phyloP scores from a whole-genome alignment of 75 land plant genomes.

The Cunninghamia lanceolata region DNA sequence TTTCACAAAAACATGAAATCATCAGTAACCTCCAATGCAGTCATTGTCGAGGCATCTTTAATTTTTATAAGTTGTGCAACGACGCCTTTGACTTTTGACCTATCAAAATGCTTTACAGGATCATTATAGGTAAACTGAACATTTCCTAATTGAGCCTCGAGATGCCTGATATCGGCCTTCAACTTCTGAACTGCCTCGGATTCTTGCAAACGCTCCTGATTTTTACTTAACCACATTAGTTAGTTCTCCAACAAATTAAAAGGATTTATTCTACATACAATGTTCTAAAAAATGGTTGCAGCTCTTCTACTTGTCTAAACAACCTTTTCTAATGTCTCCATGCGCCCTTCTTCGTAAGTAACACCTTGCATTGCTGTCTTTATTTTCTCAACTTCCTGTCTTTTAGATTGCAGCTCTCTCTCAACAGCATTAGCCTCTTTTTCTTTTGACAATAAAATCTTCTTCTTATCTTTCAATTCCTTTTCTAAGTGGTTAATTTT shows the following conservation, averaged over 20 bases:
- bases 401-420: constrained; percentile 66
- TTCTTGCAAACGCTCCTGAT: constrained; percentile 66
- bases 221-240: not conserved
- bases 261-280: not conserved
- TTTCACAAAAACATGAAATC: not conserved
- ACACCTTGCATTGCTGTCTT: constrained; percentile 49
- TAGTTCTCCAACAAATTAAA: not conserved
- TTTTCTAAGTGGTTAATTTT: constrained; percentile 83
- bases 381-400: constrained; percentile 70
- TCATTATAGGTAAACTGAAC: constrained; percentile 78
- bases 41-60: constrained; percentile 80
- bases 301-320: not conserved
- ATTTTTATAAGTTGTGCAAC: constrained; percentile 93
- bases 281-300: not conserved
- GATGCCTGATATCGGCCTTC: constrained; percentile 66
- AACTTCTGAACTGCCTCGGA: constrained; percentile 66
- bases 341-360: constrained; percentile 67
- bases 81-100: constrained; percentile 94
- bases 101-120: constrained; percentile 84
- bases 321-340: constrained; percentile 91
- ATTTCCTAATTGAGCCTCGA: constrained; percentile 70
- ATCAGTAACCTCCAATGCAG: constrained; percentile 86
- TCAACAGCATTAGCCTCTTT: constrained; percentile 78
- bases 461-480: constrained; percentile 82
- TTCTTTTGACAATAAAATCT: constrained; percentile 56